Evolutionary conservation across 306 rosid species (phyloP).

Genomic region (Cucumis hystrix): DNA sequence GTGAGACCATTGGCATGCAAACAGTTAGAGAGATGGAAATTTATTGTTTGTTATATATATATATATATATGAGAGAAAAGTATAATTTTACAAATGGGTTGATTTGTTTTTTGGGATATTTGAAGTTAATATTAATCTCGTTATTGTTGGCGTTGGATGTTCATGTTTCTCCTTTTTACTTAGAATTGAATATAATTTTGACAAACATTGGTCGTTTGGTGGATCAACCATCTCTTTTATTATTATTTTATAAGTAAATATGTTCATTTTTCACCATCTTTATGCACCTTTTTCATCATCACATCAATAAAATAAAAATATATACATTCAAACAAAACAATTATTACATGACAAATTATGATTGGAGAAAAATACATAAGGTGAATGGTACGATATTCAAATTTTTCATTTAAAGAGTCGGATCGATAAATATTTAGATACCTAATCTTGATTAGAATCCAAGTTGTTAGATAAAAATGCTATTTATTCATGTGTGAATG

Average conservation of each 20-base stretch:
- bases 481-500: too few relatives aligned
- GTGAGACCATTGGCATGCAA: not conserved
- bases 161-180: not conserved
- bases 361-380: too few relatives aligned
- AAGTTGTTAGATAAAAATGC: too few relatives aligned
- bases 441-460: too few relatives aligned
- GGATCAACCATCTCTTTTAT: not conserved
- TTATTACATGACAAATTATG: too few relatives aligned
- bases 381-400: too few relatives aligned
- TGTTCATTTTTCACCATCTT: too few relatives aligned
- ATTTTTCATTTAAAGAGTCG: too few relatives aligned
- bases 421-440: too few relatives aligned
- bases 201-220: not conserved
- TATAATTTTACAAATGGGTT: not conserved
- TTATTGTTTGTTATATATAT: slow-evolving; percentile 10
- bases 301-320: too few relatives aligned
- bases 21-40: slow-evolving; percentile 5
- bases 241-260: not conserved
- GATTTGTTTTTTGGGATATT: not conserved
- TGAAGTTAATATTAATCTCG: not conserved
- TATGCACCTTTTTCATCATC: too few relatives aligned
- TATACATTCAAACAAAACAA: too few relatives aligned
- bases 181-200: not conserved
- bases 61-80: not conserved
- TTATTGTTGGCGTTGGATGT: not conserved